These are phyloP conservation scores for Groenewaldozyma tartarivorans DNA, from an alignment of 805 yeast genomes.

Conservation along the genomic window DNA sequence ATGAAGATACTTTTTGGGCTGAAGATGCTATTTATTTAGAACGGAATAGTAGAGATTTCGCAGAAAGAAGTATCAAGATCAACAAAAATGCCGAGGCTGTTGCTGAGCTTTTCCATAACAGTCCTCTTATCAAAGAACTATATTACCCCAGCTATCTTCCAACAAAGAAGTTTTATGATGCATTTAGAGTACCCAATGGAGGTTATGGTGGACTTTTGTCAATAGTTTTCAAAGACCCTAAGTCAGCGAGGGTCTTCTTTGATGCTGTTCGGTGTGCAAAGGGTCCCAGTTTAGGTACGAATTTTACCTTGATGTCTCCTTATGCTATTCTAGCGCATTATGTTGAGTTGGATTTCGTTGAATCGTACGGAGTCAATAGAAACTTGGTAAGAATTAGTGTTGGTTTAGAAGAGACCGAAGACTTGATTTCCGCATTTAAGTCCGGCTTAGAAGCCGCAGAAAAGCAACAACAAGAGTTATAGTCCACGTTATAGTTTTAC, in stretches of 20 bases:
- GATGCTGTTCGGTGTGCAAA: conserved; percentile 61
- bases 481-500: too few species aligned
- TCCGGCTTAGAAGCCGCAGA: conserved; percentile 38
- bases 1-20: conserved; percentile 75
- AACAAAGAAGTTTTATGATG: conserved; percentile 60
- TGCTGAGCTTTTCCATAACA: conserved; percentile 21
- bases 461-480: too few species aligned
- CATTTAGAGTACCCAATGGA: conserved; percentile 53
- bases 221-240: conserved; percentile 53
- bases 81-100: conserved; percentile 32
- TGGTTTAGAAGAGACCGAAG: conserved; percentile 68
- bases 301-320: conserved; percentile 83
- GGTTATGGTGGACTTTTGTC: conserved; percentile 89
- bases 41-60: conserved; percentile 86
- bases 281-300: conserved; percentile 89
- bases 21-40: conserved; percentile 91
- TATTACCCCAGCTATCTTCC: conserved; percentile 58
- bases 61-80: conserved; percentile 41
- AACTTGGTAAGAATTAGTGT: conserved; percentile 71
- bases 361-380: conserved; percentile 72
- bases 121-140: conserved; percentile 47
- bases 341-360: conserved; percentile 69
- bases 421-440: conserved; percentile 41
- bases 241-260: conserved; percentile 64
- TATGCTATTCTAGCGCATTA: conserved; percentile 82